Evolutionary conservation across 495 filamentous ascomycete genomes (phyloP).

Genomic region (Talaromyces ruber): DNA sequence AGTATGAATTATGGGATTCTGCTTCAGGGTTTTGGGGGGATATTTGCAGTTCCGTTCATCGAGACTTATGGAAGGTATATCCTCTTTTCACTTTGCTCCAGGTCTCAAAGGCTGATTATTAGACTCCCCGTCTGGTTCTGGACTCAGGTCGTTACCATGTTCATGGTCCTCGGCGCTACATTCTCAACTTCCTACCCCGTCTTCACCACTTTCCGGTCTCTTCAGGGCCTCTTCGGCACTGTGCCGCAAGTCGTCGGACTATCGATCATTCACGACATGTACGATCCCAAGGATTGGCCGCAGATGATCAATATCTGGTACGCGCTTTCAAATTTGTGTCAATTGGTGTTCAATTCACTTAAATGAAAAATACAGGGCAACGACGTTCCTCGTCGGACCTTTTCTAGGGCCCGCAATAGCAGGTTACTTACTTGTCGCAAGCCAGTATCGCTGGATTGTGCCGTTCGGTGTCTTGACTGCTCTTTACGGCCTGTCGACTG

Average conservation of each 20-base stretch:
- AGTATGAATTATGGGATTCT: conserved; percentile 43
- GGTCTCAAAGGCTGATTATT: not conserved
- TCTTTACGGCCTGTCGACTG: conserved; percentile 33
- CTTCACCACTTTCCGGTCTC: conserved; percentile 42
- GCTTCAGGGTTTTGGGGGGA: conserved; percentile 43
- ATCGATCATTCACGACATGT: conserved; percentile 39
- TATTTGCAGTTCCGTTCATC: conserved; percentile 42
- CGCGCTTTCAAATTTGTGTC: not conserved
- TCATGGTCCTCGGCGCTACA: conserved; percentile 39
- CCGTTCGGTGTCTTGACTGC: conserved; percentile 38
- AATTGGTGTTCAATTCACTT: not conserved
- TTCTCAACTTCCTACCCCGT: conserved; percentile 32
- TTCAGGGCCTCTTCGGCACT: conserved; percentile 43
- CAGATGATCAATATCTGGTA: conserved; percentile 43
- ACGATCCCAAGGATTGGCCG: conserved; percentile 35
- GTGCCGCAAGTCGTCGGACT: conserved; percentile 39
- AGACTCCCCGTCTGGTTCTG: conserved; percentile 43
- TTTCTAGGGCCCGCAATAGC: conserved; percentile 39
- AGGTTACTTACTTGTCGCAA: conserved; percentile 26
- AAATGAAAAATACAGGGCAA: conserved; percentile 18
- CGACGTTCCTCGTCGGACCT: conserved; percentile 36
- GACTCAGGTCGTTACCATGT: conserved; percentile 38
- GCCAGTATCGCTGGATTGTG: conserved; percentile 24
- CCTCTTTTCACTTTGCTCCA: not conserved
- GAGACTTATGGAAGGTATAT: conserved; percentile 38